These are phyloP conservation scores for Mycena sanguinolenta DNA, from an alignment of 768 basidiomycete genomes.

Conservation along the genomic window DNA sequence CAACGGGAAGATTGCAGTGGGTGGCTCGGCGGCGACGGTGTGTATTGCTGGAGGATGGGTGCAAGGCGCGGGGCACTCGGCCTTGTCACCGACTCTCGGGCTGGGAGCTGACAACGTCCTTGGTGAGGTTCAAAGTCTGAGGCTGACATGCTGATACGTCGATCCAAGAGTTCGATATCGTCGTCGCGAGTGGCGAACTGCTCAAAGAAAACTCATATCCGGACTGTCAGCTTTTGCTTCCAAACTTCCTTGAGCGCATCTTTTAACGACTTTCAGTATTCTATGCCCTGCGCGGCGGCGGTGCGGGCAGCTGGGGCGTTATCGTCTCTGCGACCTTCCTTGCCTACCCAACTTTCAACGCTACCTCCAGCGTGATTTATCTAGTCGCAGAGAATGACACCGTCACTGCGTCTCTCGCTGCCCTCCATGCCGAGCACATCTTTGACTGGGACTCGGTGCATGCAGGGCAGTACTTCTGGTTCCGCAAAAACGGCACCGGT, in stretches of 20 bases:
- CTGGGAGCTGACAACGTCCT: constrained; percentile 45
- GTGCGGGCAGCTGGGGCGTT: constrained; percentile 53
- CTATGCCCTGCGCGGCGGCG: constrained; percentile 47
- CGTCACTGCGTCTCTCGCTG: constrained; percentile 39
- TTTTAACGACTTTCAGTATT: constrained; percentile 38
- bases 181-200: constrained; percentile 46
- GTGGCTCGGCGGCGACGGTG: not conserved
- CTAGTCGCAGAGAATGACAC: constrained; percentile 37
- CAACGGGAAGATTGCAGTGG: not conserved
- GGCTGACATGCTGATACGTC: not conserved
- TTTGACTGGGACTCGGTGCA: constrained; percentile 48
- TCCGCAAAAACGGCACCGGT: constrained; percentile 23
- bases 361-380: constrained; percentile 36
- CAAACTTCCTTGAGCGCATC: not conserved
- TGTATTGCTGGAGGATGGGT: constrained; percentile 1
- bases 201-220: constrained; percentile 43
- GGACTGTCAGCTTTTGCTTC: constrained; percentile 37
- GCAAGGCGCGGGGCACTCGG: constrained; percentile 1
- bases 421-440: constrained; percentile 50
- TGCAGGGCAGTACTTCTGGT: constrained; percentile 47
- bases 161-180: constrained; percentile 45
- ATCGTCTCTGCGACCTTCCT: constrained; percentile 51
- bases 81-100: constrained; percentile 41
- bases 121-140: constrained; percentile 15
- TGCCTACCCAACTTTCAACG: constrained; percentile 51